Conservation (phyloP, 306 rosid species). For the Cicer bijugum region DNA sequence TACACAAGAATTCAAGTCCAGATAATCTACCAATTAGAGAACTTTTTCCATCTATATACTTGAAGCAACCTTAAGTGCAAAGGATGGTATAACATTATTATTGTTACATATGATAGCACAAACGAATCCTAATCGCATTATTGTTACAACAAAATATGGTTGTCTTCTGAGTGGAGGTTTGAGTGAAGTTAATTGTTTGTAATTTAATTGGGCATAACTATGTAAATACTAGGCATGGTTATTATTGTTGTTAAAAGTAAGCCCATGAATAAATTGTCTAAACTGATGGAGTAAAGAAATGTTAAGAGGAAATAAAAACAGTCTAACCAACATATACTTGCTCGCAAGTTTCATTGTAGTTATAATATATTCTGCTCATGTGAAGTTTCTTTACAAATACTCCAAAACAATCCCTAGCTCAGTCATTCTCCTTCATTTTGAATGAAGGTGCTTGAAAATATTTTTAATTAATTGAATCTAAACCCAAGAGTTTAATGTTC, state of each 20-base stretch:
- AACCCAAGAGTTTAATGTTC: not conserved
- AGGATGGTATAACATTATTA: not conserved
- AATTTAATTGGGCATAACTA: not conserved
- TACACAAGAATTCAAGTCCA: not conserved
- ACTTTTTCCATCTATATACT: not conserved
- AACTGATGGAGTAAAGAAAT: not conserved
- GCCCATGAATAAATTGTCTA: not conserved
- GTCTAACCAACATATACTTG: not conserved
- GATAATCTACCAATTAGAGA: not conserved
- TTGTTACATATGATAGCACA: not conserved
- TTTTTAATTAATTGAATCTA: not conserved
- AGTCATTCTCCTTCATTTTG: not conserved
- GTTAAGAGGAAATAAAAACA: not conserved
- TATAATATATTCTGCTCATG: not conserved
- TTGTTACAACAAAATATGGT: not conserved
- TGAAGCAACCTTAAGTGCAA: not conserved
- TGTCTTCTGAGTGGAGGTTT: not conserved
- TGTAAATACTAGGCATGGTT: not conserved
- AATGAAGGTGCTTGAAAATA: conserved; percentile 1
- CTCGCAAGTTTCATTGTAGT: not conserved
- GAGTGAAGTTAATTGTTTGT: not conserved
- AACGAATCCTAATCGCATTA: not conserved
- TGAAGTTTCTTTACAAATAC: not conserved
- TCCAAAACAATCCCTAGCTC: not conserved
- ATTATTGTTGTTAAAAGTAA: not conserved